A percentile compares a stretch with the other conserved stretches of the same genome.
Evolutionary conservation across 306 rosid species (phyloP).

Genomic region (Alnus glutinosa): DNA sequence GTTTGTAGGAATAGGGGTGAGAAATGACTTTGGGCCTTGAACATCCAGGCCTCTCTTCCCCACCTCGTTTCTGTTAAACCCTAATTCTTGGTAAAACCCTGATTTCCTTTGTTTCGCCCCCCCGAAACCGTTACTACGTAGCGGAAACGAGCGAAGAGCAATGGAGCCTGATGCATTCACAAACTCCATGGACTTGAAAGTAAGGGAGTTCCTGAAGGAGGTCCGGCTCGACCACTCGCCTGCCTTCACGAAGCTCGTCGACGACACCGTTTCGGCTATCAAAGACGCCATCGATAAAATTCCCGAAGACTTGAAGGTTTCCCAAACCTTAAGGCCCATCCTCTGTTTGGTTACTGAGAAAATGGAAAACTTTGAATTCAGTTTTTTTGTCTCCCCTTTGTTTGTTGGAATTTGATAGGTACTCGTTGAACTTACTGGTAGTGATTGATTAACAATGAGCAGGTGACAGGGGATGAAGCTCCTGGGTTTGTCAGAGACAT

Average conservation of each 20-base stretch:
- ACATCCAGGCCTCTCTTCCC: not conserved
- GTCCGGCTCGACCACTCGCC: conserved; percentile 45
- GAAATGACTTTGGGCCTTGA: not conserved
- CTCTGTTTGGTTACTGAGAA: not conserved
- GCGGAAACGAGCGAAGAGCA: not conserved
- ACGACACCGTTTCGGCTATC: conserved; percentile 56
- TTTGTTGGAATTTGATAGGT: not conserved
- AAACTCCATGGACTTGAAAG: conserved; percentile 54
- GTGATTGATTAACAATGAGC: conserved; percentile 5
- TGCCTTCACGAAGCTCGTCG: conserved; percentile 44
- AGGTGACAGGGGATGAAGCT: conserved; percentile 68
- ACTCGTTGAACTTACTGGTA: conserved; percentile 5
- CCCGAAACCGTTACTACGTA: not conserved
- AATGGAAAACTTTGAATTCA: not conserved
- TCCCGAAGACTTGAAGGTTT: conserved; percentile 60
- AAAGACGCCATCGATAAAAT: conserved; percentile 50
- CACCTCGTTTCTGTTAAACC: not conserved
- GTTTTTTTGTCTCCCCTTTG: not conserved
- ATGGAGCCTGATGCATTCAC: not conserved
- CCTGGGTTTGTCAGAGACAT: conserved; percentile 70
- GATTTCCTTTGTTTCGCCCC: not conserved
- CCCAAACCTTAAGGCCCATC: not conserved
- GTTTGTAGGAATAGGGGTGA: not conserved
- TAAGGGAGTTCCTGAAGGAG: conserved; percentile 67
- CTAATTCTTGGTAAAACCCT: not conserved